phyloP scores from a whole-genome alignment of 2,329 filamentous ascomycete species.

The Phyllosticta ampelicida region DNA sequence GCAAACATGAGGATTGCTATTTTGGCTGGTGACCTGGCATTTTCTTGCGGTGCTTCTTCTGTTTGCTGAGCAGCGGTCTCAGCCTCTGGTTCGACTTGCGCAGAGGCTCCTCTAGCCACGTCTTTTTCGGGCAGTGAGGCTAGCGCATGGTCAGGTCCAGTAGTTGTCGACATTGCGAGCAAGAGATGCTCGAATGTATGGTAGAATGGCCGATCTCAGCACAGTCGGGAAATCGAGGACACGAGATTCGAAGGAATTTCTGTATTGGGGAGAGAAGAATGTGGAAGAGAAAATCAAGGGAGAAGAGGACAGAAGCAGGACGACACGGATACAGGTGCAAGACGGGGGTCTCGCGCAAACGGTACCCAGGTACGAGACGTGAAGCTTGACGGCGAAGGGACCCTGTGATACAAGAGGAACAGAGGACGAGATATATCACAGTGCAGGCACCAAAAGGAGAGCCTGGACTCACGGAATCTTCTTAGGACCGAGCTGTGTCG shows the following conservation, averaged over 20 bases:
- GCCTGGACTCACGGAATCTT: background rate
- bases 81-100: background rate
- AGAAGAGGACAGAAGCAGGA: background rate
- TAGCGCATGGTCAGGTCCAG: background rate
- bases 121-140: background rate
- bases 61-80: background rate
- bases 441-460: background rate
- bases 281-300: background rate
- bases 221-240: background rate
- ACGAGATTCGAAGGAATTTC: background rate
- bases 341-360: background rate
- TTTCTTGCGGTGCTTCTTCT: slow-evolving; percentile 11
- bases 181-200: background rate
- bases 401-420: background rate
- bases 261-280: background rate
- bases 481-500: background rate
- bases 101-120: background rate
- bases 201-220: background rate
- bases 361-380: background rate
- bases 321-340: background rate
- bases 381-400: background rate
- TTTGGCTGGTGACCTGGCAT: slow-evolving; percentile 29
- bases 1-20: slow-evolving; percentile 41
- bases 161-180: background rate
- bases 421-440: background rate